Evolutionary conservation across 768 basidiomycete species (phyloP).

Genomic region (Calvatia gigantea): DNA sequence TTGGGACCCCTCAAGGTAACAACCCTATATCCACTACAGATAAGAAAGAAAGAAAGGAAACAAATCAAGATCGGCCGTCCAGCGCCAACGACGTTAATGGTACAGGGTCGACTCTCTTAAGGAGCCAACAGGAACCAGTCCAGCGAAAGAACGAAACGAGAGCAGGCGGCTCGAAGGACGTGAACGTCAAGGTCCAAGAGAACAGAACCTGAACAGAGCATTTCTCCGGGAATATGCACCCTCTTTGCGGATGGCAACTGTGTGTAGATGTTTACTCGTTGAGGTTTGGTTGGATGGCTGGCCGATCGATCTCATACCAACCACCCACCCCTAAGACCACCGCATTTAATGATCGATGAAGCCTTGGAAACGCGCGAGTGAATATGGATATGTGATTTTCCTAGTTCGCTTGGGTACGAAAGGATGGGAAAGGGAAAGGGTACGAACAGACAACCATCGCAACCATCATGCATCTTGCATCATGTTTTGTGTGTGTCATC

Average conservation of each 20-base stretch:
- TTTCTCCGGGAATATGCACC: not conserved
- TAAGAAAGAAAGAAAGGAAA: slow-evolving; percentile 15
- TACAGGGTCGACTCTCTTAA: slow-evolving; percentile 22
- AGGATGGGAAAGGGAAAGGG: not conserved
- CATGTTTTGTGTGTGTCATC: not conserved
- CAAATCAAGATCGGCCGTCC: slow-evolving; percentile 29
- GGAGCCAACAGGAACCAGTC: slow-evolving; percentile 30
- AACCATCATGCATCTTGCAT: not conserved
- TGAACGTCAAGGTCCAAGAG: slow-evolving; percentile 7
- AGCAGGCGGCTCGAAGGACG: slow-evolving; percentile 16
- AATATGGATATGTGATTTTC: not conserved
- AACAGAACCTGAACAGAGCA: not conserved
- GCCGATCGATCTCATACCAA: slow-evolving; percentile 5
- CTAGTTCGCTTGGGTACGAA: not conserved
- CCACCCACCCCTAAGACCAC: not conserved
- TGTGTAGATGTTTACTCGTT: slow-evolving; percentile 6
- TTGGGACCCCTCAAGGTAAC: not conserved
- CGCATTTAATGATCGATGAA: slow-evolving; percentile 8
- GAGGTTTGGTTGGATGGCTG: slow-evolving; percentile 2
- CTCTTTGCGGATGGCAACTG: not conserved
- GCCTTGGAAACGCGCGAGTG: not conserved
- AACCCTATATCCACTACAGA: slow-evolving; percentile 7
- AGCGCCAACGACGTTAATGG: slow-evolving; percentile 29
- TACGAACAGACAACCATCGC: not conserved
- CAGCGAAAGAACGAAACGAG: slow-evolving; percentile 24